These are phyloP conservation scores for Lophiostoma macrostomum DNA, from an alignment of 495 filamentous ascomycete genomes.

Conservation along the genomic window DNA sequence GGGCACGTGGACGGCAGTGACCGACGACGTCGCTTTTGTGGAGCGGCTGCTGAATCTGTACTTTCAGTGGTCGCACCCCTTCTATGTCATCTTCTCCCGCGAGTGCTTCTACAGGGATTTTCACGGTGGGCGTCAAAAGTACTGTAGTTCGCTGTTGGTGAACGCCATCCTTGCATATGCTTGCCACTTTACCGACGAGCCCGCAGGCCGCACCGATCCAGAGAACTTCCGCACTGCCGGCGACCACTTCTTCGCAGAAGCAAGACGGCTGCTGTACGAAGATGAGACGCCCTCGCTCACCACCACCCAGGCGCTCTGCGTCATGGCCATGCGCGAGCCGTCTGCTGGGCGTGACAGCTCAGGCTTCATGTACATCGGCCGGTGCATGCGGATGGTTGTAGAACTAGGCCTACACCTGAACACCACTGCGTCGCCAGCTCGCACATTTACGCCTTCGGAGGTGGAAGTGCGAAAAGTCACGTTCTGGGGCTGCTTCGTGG, in stretches of 20 bases:
- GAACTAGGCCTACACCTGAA: constrained; percentile 63
- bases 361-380: constrained; percentile 63
- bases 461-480: constrained; percentile 63
- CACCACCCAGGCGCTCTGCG: constrained; percentile 71
- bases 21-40: constrained; percentile 55
- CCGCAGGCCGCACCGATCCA: constrained; percentile 58
- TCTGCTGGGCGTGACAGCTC: constrained; percentile 52
- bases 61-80: constrained; percentile 80
- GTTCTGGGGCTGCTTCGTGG: constrained; percentile 68
- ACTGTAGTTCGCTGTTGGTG: constrained; percentile 70
- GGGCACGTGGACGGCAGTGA: constrained; percentile 58
- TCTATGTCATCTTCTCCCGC: constrained; percentile 67
- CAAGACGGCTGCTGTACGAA: constrained; percentile 56
- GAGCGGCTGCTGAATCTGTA: constrained; percentile 66
- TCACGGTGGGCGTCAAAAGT: constrained; percentile 50
- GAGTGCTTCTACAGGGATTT: constrained; percentile 70
- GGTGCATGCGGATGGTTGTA: constrained; percentile 62
- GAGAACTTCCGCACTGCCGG: constrained; percentile 63
- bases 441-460: constrained; percentile 42
- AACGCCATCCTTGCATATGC: constrained; percentile 72
- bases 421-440: constrained; percentile 41
- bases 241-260: constrained; percentile 69
- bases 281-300: constrained; percentile 62
- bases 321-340: constrained; percentile 55
- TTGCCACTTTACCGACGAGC: constrained; percentile 68